Conservation (phyloP, 805 yeast genomes). For the Metschnikowia reukaufii region DNA sequence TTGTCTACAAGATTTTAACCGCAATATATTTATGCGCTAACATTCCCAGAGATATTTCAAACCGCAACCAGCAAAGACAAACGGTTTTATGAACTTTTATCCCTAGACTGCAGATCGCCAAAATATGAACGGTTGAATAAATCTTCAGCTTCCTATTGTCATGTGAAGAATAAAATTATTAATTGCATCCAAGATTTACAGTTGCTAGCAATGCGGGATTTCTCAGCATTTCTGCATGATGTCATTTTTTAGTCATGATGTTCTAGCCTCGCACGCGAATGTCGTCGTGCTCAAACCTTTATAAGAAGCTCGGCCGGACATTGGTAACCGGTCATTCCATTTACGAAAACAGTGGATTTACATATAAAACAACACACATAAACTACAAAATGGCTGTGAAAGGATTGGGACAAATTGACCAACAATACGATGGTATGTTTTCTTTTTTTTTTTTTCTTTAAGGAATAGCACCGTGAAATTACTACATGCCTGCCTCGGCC, state of each 20-base stretch:
- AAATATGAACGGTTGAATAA: too few species aligned
- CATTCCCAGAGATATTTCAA: too few species aligned
- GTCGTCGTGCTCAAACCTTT: not conserved
- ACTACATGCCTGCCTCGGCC: not conserved
- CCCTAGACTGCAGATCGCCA: too few species aligned
- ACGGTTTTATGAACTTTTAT: too few species aligned
- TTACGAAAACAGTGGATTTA: not conserved
- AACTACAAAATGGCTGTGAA: constrained; percentile 62
- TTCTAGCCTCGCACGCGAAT: not conserved
- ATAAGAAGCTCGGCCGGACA: not conserved
- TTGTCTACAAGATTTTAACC: too few species aligned
- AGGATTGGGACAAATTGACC: constrained; percentile 77
- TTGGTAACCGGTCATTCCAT: not conserved
- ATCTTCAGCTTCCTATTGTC: too few species aligned
- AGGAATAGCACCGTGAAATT: too few species aligned
- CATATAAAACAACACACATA: not conserved
- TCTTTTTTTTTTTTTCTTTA: not conserved
- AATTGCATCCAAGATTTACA: not conserved
- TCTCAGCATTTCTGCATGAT: not conserved
- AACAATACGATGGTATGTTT: constrained; percentile 59
- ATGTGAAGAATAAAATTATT: not conserved
- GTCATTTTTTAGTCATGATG: not conserved
- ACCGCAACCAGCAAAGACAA: too few species aligned
- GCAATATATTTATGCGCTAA: too few species aligned
- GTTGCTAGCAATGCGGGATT: not conserved